These are phyloP conservation scores for Diaporthe citri DNA, from an alignment of 2,329 filamentous ascomycete genomes.

Conservation along the genomic window DNA sequence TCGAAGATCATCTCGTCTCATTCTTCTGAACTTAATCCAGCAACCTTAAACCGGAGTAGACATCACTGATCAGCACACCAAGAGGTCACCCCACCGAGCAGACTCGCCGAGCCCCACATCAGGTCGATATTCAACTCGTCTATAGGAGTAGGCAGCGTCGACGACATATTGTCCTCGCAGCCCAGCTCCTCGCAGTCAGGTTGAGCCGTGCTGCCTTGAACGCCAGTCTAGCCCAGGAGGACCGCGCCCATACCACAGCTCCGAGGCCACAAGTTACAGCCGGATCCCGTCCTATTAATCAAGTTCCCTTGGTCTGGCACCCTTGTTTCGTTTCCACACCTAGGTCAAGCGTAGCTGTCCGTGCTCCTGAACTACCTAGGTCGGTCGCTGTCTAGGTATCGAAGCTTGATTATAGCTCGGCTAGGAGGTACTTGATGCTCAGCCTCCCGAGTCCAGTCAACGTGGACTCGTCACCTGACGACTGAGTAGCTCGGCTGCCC, in stretches of 20 bases:
- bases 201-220: not conserved
- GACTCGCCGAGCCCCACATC: conserved; percentile 10
- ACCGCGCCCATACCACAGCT: not conserved
- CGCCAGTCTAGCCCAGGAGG: conserved; percentile 4
- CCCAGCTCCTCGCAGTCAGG: not conserved
- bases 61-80: conserved; percentile 21
- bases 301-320: not conserved
- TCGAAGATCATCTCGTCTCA: conserved; percentile 31
- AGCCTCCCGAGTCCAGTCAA: conserved; percentile 11
- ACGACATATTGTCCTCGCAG: conserved; percentile 2
- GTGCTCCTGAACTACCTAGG: conserved; percentile 20
- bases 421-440: conserved; percentile 15
- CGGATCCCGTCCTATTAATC: conserved; percentile 1
- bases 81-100: conserved; percentile 7
- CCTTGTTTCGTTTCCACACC: conserved; percentile 10
- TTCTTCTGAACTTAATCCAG: conserved; percentile 24
- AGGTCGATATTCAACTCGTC: not conserved
- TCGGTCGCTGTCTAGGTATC: conserved; percentile 3
- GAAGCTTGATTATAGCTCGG: conserved; percentile 22
- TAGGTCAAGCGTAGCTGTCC: conserved; percentile 26
- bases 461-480: conserved; percentile 20
- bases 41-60: conserved; percentile 27
- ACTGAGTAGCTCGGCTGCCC: not conserved
- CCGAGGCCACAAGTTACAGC: not conserved
- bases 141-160: not conserved